phyloP scores from a whole-genome alignment of 2,329 filamentous ascomycete species.

The Arthrobotrys sphaeroides region DNA sequence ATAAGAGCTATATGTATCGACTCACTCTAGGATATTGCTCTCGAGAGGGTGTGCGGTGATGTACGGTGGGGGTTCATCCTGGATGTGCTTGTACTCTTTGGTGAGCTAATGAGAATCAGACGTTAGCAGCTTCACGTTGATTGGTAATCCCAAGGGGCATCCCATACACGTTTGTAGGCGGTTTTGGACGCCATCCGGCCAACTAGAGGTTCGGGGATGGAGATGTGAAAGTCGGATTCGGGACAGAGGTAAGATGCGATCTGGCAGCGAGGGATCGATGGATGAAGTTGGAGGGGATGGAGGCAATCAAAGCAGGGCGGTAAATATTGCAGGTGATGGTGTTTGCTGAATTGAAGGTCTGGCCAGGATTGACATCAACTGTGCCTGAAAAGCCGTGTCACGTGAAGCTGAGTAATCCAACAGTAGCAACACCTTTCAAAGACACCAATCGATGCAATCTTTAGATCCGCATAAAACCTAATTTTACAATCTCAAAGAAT shows the following conservation, averaged over 20 bases:
- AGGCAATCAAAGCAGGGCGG: not conserved
- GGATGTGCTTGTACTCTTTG: conserved; percentile 72
- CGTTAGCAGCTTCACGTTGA: conserved; percentile 25
- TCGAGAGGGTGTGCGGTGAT: conserved; percentile 90
- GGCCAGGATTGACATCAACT: conserved; percentile 12
- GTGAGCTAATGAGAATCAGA: conserved; percentile 64
- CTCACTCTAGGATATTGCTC: conserved; percentile 82
- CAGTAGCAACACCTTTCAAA: not conserved
- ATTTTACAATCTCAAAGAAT: too few species aligned
- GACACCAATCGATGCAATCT: not conserved
- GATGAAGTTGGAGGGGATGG: not conserved
- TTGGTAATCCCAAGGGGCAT: conserved; percentile 33
- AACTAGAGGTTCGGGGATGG: not conserved
- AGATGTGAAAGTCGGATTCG: not conserved
- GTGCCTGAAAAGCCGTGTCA: not conserved
- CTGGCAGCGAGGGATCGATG: not conserved
- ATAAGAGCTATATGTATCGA: conserved; percentile 62
- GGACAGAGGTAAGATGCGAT: not conserved
- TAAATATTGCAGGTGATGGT: conserved; percentile 17
- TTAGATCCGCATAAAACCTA: too few species aligned
- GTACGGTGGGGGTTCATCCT: conserved; percentile 83
- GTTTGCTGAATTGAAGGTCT: conserved; percentile 15
- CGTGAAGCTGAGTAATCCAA: conserved; percentile 8
- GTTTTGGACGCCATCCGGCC: conserved; percentile 56
- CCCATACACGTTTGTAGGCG: conserved; percentile 56